phyloP scores from a whole-genome alignment of 2,329 filamentous ascomycete genomes.

The Ascochyta clinopodiicola region DNA sequence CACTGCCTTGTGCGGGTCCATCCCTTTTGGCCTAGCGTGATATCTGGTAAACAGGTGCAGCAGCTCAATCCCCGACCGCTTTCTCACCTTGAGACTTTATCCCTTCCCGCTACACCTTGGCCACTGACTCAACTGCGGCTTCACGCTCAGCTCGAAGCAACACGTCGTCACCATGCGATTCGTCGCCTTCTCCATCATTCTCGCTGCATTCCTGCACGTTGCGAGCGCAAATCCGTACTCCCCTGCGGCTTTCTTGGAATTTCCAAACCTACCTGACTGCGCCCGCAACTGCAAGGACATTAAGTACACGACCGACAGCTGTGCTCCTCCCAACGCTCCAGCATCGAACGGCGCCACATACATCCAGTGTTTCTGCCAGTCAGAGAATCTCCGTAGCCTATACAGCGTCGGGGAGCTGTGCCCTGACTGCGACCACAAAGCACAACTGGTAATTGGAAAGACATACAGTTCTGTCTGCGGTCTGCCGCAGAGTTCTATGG shows the following conservation, averaged over 20 bases:
- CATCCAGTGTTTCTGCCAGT: slow-evolving; percentile 76
- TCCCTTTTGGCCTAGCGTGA: background rate
- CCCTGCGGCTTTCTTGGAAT: slow-evolving; percentile 1
- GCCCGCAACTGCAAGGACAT: slow-evolving; percentile 2
- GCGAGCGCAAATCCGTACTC: background rate
- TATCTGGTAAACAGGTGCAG: background rate
- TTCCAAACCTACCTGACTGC: slow-evolving; percentile 4
- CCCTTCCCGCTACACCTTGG: background rate
- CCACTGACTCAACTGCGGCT: background rate
- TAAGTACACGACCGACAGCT: slow-evolving; percentile 60
- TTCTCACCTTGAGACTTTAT: background rate
- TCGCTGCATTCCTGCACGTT: background rate
- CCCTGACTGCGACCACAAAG: slow-evolving; percentile 60
- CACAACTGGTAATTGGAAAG: slow-evolving; percentile 57
- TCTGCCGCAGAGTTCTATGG: background rate
- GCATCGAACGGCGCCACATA: slow-evolving; percentile 61
- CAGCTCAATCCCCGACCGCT: background rate
- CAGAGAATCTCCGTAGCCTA: slow-evolving; percentile 65
- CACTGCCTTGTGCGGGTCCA: background rate
- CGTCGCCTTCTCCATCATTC: background rate
- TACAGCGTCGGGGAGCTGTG: slow-evolving; percentile 67
- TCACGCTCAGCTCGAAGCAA: background rate
- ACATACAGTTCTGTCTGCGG: slow-evolving; percentile 10
- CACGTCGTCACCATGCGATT: background rate
- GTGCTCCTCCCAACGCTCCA: slow-evolving; percentile 65